Evolutionary conservation across 805 yeast genomes (phyloP).

Genomic region (Kodamaea kakaduensis): DNA sequence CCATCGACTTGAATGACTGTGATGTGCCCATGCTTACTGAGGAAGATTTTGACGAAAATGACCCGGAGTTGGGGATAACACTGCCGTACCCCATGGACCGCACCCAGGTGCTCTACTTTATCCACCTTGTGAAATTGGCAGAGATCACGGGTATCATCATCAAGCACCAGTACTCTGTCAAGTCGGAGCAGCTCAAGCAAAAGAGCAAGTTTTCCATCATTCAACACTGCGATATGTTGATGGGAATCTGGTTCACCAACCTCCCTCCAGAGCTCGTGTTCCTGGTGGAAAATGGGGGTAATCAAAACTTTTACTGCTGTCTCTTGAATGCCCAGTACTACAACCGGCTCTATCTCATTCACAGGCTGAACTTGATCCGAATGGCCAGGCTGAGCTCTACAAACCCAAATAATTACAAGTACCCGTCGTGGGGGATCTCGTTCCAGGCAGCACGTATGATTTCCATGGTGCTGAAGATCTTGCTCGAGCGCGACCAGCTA

Average conservation of each 20-base stretch:
- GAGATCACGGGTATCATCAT: constrained; percentile 69
- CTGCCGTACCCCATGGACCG: constrained; percentile 44
- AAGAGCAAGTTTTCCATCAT: constrained; percentile 42
- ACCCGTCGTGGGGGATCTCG: constrained; percentile 78
- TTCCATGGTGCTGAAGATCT: constrained; percentile 55
- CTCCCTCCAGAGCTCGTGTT: constrained; percentile 62
- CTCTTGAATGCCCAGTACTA: constrained; percentile 66
- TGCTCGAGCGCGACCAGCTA: constrained; percentile 48
- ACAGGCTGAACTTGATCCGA: constrained; percentile 60
- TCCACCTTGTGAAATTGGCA: constrained; percentile 60
- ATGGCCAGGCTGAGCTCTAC: constrained; percentile 42
- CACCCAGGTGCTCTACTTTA: constrained; percentile 53
- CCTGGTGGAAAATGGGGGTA: constrained; percentile 49
- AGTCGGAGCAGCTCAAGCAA: constrained; percentile 53
- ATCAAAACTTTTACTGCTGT: constrained; percentile 56
- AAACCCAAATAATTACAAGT: constrained; percentile 42
- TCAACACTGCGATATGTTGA: constrained; percentile 68
- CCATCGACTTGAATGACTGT: constrained; percentile 67
- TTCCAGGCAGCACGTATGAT: constrained; percentile 80
- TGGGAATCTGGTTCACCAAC: constrained; percentile 72
- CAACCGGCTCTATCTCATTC: constrained; percentile 65
- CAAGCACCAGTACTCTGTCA: constrained; percentile 66
- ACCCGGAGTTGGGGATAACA: constrained; percentile 32
- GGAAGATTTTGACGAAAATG: constrained; percentile 61
- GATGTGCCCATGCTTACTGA: constrained; percentile 68